Conservation (phyloP, 1,139 yeast genomes). For the Debaryomyces robertsiae region DNA sequence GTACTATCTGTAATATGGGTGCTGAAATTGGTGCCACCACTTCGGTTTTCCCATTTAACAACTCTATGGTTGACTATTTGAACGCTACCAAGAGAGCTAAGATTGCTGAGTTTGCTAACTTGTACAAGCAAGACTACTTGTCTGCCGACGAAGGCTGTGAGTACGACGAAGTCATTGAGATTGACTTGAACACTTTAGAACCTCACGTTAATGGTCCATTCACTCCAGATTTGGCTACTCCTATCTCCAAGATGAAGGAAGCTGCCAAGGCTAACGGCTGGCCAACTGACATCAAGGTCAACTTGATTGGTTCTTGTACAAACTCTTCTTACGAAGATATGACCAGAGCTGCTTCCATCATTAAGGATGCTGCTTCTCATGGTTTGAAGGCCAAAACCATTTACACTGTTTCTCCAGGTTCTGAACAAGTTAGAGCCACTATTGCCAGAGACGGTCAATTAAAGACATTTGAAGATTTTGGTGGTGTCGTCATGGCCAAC, state of each 20-base stretch:
- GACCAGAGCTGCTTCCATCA: slow-evolving; percentile 96
- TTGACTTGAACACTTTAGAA: slow-evolving; percentile 92
- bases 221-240: slow-evolving; percentile 99
- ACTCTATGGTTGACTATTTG: slow-evolving; percentile 87
- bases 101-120: slow-evolving; percentile 79
- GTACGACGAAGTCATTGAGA: slow-evolving; percentile 94
- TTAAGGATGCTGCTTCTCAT: slow-evolving; percentile 85
- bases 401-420: slow-evolving; percentile 97
- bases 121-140: slow-evolving; percentile 76
- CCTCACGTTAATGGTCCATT: slow-evolving; percentile 99
- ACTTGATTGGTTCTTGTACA: slow-evolving; percentile 98
- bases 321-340: slow-evolving; percentile 99
- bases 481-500: slow-evolving; percentile 95
- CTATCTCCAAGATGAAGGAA: slow-evolving; percentile 89
- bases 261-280: slow-evolving; percentile 86
- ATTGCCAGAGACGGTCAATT: slow-evolving; percentile 97
- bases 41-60: slow-evolving; percentile 95
- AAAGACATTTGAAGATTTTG: slow-evolving; percentile 85
- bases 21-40: slow-evolving; percentile 99
- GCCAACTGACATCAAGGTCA: slow-evolving; percentile 94
- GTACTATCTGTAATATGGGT: slow-evolving; percentile 99
- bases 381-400: slow-evolving; percentile 90
- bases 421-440: slow-evolving; percentile 98
- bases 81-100: slow-evolving; percentile 83
- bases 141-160: slow-evolving; percentile 93